A percentile compares a stretch with the other conserved stretches of the same genome.
These are phyloP conservation scores for Neostapfia colusana DNA, from an alignment of 176 grass and related monocot species.

Conservation along the genomic window DNA sequence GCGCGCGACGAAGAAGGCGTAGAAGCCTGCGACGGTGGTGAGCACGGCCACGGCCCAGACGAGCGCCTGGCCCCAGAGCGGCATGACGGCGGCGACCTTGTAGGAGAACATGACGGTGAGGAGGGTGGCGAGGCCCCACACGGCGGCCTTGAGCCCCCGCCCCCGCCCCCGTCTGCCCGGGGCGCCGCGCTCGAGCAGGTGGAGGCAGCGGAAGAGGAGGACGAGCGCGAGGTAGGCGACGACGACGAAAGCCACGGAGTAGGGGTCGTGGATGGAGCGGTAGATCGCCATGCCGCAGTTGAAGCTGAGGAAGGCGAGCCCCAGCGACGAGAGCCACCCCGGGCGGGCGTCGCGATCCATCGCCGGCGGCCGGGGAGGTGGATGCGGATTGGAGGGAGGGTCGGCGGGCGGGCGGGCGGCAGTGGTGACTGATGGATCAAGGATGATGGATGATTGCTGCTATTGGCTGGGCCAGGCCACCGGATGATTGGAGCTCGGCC, in stretches of 20 bases:
- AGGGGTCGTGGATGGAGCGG: slow-evolving; percentile 33
- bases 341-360: slow-evolving; percentile 41
- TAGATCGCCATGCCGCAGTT: slow-evolving; percentile 50
- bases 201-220: slow-evolving; percentile 47
- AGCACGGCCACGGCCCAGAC: slow-evolving; percentile 30
- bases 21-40: slow-evolving; percentile 39
- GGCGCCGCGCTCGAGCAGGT: slow-evolving; percentile 23
- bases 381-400: background rate
- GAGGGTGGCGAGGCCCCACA: slow-evolving; percentile 48
- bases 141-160: slow-evolving; percentile 5
- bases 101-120: slow-evolving; percentile 52
- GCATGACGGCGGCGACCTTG: slow-evolving; percentile 56
- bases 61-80: slow-evolving; percentile 28
- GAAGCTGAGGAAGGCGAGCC: slow-evolving; percentile 42
- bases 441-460: too few species aligned
- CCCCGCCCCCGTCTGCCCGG: background rate
- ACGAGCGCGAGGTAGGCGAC: slow-evolving; percentile 41
- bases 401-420: too few species aligned
- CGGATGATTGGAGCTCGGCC: too few species aligned
- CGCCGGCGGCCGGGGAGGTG: background rate
- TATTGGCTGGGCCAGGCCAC: too few species aligned
- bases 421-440: too few species aligned
- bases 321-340: slow-evolving; percentile 34
- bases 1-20: slow-evolving; percentile 41
- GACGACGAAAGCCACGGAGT: slow-evolving; percentile 32